These are phyloP conservation scores for Amyloporia xantha DNA, from an alignment of 768 basidiomycete genomes.

Conservation along the genomic window DNA sequence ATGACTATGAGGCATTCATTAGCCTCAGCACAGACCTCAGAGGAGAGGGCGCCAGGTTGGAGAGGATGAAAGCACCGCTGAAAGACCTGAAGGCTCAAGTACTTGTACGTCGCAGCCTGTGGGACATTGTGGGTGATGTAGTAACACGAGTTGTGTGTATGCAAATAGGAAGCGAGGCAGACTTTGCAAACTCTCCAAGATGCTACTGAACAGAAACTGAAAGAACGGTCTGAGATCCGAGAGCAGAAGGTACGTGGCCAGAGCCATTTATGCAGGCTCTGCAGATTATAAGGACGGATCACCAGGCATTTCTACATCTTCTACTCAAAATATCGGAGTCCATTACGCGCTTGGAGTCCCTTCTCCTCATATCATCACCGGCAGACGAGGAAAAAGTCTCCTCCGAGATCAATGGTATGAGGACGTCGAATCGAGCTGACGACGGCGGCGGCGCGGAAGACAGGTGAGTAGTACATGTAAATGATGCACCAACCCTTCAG, in stretches of 20 bases:
- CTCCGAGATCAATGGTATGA: conserved; percentile 29
- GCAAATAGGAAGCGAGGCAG: conserved; percentile 48
- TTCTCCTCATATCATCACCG: conserved; percentile 64
- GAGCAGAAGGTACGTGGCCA: conserved; percentile 68
- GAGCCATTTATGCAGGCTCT: background rate
- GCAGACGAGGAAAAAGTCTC: conserved; percentile 33
- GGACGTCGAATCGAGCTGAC: conserved; percentile 28
- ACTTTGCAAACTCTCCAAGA: conserved; percentile 63
- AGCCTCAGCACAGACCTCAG: conserved; percentile 88
- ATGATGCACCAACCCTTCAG: conserved; percentile 4
- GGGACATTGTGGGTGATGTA: background rate
- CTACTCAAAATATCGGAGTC: conserved; percentile 92
- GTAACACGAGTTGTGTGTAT: background rate
- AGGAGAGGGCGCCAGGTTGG: conserved; percentile 73
- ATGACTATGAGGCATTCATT: conserved; percentile 97
- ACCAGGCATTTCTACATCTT: conserved; percentile 74
- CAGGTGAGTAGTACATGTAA: conserved; percentile 33
- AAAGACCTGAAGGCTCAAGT: conserved; percentile 56
- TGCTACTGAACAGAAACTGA: conserved; percentile 72
- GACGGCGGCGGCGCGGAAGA: conserved; percentile 34
- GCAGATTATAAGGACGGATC: background rate
- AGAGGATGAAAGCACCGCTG: conserved; percentile 64
- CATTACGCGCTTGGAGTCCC: conserved; percentile 77
- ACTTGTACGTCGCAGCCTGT: conserved; percentile 40
- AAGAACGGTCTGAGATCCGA: conserved; percentile 64